Evolutionary conservation across 176 grass and related monocot genomes (phyloP).

Genomic region (Bromus sterilis): DNA sequence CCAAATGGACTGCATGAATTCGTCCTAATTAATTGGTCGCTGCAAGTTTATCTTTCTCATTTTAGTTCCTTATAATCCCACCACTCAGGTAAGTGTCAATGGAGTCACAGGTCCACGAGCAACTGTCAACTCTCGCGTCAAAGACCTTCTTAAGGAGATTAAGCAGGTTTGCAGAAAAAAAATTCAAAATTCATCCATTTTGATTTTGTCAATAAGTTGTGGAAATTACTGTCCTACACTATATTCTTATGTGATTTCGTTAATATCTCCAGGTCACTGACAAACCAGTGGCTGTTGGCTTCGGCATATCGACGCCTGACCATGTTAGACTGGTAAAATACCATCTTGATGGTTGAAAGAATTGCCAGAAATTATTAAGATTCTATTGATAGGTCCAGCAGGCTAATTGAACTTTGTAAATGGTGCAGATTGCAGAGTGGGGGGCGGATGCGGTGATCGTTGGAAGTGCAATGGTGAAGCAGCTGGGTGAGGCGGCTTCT

Average conservation of each 20-base stretch:
- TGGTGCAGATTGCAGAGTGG: slow-evolving; percentile 57
- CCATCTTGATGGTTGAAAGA: not conserved
- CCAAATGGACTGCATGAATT: not conserved
- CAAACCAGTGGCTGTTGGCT: slow-evolving; percentile 81
- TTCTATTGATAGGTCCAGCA: too few species aligned
- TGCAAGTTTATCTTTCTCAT: not conserved
- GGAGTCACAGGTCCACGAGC: slow-evolving; percentile 62
- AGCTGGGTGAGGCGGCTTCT: slow-evolving; percentile 4
- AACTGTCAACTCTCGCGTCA: slow-evolving; percentile 39
- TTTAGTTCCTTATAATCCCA: not conserved
- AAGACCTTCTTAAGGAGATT: slow-evolving; percentile 67
- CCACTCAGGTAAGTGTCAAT: slow-evolving; percentile 43
- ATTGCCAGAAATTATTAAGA: not conserved
- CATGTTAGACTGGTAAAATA: slow-evolving; percentile 63
- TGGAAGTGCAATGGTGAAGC: slow-evolving; percentile 70
- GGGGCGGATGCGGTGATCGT: slow-evolving; percentile 76
- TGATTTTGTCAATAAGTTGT: not conserved
- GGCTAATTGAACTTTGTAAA: not conserved
- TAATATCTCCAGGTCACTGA: slow-evolving; percentile 26
- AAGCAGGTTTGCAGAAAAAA: slow-evolving; percentile 5
- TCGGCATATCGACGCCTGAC: slow-evolving; percentile 74
- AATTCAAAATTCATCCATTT: not conserved
- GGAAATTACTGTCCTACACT: not conserved
- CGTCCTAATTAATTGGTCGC: not conserved
- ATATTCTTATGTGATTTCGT: not conserved